These are phyloP conservation scores for Corrigiola litoralis DNA, from an alignment of 179 eudicot species.

Conservation along the genomic window DNA sequence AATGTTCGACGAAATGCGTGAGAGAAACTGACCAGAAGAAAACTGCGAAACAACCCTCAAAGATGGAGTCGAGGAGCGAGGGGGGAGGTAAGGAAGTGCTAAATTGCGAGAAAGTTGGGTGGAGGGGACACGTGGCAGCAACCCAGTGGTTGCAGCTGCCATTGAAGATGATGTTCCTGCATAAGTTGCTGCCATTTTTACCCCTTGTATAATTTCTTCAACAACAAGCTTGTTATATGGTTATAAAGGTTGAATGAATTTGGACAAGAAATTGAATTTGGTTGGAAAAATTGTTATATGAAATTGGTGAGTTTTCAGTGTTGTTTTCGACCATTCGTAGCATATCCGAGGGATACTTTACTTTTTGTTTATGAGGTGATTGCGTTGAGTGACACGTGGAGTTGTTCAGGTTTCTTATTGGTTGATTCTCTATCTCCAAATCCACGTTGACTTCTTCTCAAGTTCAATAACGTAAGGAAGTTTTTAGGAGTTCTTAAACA, in stretches of 20 bases:
- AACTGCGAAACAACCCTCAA: slow-evolving; percentile 30
- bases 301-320: slow-evolving; percentile 13
- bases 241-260: background rate
- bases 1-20: slow-evolving; percentile 35
- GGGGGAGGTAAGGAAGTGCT: slow-evolving; percentile 46
- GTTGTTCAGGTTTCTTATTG: slow-evolving; percentile 29
- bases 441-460: slow-evolving; percentile 28
- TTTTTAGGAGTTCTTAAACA: no score
- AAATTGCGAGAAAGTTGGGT: slow-evolving; percentile 34
- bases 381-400: slow-evolving; percentile 42
- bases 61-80: slow-evolving; percentile 29
- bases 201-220: background rate
- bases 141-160: slow-evolving; percentile 65
- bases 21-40: slow-evolving; percentile 46
- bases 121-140: slow-evolving; percentile 47
- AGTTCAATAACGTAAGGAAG: background rate
- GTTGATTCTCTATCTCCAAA: slow-evolving; percentile 41
- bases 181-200: slow-evolving; percentile 34
- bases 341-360: slow-evolving; percentile 20
- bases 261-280: slow-evolving; percentile 8
- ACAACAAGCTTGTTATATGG: no score
- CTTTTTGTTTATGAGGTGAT: slow-evolving; percentile 4
- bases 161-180: slow-evolving; percentile 45
- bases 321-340: slow-evolving; percentile 32
- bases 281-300: background rate